Percentiles rank a stretch among this genome's conserved stretches.
phyloP scores from a whole-genome alignment of 1,284 basidiomycete genomes.

The Trichosporon sp. region DNA sequence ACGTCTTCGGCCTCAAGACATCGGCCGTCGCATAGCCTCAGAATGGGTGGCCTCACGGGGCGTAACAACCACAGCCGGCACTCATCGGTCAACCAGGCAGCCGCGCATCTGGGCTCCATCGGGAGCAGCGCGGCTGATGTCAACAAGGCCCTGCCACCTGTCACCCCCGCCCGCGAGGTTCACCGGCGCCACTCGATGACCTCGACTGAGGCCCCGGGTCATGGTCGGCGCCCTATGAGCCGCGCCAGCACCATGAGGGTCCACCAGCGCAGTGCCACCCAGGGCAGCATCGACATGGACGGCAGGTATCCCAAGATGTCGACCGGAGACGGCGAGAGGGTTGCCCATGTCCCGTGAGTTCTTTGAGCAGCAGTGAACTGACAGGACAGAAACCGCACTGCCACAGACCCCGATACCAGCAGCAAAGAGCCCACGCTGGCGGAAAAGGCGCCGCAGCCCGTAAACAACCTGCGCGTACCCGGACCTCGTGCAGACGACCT shows the following conservation, averaged over 20 bases:
- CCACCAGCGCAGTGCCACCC: neutral
- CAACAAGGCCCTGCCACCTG: neutral
- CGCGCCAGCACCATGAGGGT: neutral
- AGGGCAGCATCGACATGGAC: neutral
- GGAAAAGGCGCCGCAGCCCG: neutral
- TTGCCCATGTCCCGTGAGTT: neutral
- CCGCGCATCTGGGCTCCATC: neutral
- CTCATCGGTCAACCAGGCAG: neutral
- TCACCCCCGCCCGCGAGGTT: neutral
- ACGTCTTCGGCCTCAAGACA: neutral
- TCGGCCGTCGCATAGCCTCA: neutral
- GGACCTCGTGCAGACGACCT: neutral
- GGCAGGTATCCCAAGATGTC: neutral
- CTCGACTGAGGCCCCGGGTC: neutral
- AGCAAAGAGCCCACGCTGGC: neutral
- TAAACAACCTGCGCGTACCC: no score
- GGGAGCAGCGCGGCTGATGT: neutral
- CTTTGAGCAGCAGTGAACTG: neutral
- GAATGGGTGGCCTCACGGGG: neutral
- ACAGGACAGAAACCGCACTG: neutral
- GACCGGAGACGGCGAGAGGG: neutral
- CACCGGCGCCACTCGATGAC: neutral
- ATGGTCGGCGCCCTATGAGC: neutral
- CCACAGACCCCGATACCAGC: neutral
- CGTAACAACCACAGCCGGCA: neutral